phyloP scores from a whole-genome alignment of 176 grass and related monocot species.

The Cenchrus fungigraminus region DNA sequence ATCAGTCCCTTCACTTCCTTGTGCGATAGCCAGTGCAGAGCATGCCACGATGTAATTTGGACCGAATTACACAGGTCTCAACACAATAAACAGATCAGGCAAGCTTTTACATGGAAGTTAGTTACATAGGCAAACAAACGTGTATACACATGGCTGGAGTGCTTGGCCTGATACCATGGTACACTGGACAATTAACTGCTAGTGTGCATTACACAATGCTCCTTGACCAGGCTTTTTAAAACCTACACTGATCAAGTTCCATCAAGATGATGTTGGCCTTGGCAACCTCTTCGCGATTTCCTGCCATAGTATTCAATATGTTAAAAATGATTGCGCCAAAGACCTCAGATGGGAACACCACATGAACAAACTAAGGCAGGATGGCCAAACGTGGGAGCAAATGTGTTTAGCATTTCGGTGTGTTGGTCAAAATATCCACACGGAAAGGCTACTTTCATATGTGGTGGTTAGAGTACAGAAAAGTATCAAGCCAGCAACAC shows the following conservation, averaged over 20 bases:
- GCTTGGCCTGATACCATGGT: slow-evolving; percentile 11
- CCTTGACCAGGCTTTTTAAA: slow-evolving; percentile 15
- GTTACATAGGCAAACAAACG: slow-evolving; percentile 24
- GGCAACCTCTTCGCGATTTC: slow-evolving; percentile 49
- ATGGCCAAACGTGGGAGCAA: neutral
- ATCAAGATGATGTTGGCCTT: slow-evolving; percentile 28
- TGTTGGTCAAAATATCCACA: slow-evolving; percentile 3
- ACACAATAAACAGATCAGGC: neutral
- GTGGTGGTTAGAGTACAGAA: slow-evolving; percentile 9
- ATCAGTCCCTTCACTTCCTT: neutral
- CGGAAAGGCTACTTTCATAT: neutral
- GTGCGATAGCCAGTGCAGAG: neutral
- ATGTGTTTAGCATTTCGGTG: neutral
- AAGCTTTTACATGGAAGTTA: slow-evolving; percentile 19
- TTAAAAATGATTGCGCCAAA: neutral
- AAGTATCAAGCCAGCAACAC: neutral
- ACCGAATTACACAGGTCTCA: neutral
- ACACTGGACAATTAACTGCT: slow-evolving; percentile 16
- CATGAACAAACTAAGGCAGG: neutral
- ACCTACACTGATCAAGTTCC: slow-evolving; percentile 15
- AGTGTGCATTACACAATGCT: slow-evolving; percentile 26
- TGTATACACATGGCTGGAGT: slow-evolving; percentile 10
- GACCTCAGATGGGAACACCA: neutral
- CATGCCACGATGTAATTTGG: neutral
- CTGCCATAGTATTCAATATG: neutral